phyloP scores from a whole-genome alignment of 176 grass and related monocot genomes.

The Oryza nivara region DNA sequence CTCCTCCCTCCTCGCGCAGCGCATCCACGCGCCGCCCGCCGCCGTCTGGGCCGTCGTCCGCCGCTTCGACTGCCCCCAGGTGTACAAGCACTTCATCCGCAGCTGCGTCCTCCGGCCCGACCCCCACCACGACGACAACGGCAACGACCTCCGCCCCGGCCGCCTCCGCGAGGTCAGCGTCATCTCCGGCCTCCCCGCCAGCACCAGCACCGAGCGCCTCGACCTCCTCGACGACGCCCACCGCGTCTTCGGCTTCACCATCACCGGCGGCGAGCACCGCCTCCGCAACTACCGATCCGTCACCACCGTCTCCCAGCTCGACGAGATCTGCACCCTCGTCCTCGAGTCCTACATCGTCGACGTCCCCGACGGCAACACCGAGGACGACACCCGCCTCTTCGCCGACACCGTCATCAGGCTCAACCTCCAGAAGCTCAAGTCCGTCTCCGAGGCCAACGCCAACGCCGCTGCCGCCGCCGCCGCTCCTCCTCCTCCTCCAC shows the following conservation, averaged over 20 bases:
- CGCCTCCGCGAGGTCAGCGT: slow-evolving; percentile 86
- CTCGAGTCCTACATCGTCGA: slow-evolving; percentile 93
- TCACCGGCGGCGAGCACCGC: slow-evolving; percentile 92
- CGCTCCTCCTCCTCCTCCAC: neutral
- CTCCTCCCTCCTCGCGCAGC: slow-evolving; percentile 80
- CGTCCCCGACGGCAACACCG: slow-evolving; percentile 85
- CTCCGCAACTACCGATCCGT: slow-evolving; percentile 83
- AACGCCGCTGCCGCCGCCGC: slow-evolving; percentile 47
- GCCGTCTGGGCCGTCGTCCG: slow-evolving; percentile 79
- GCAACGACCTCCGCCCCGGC: slow-evolving; percentile 53
- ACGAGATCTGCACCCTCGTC: slow-evolving; percentile 85
- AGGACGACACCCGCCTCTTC: slow-evolving; percentile 95
- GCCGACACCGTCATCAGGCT: slow-evolving; percentile 92
- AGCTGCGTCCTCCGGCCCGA: slow-evolving; percentile 68
- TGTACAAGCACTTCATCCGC: slow-evolving; percentile 99
- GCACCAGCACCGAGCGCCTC: slow-evolving; percentile 93
- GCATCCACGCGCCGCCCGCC: slow-evolving; percentile 76
- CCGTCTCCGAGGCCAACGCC: slow-evolving; percentile 72
- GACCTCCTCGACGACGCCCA: slow-evolving; percentile 78
- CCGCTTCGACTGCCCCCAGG: slow-evolving; percentile 87
- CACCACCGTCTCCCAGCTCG: slow-evolving; percentile 79
- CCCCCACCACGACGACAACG: slow-evolving; percentile 28
- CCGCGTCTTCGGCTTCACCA: slow-evolving; percentile 76
- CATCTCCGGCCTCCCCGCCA: slow-evolving; percentile 92
- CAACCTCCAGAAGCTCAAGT: slow-evolving; percentile 99